These are phyloP conservation scores for Thalassiosira exigua DNA, from an alignment of 352 stramenopile genomes.

Conservation along the genomic window DNA sequence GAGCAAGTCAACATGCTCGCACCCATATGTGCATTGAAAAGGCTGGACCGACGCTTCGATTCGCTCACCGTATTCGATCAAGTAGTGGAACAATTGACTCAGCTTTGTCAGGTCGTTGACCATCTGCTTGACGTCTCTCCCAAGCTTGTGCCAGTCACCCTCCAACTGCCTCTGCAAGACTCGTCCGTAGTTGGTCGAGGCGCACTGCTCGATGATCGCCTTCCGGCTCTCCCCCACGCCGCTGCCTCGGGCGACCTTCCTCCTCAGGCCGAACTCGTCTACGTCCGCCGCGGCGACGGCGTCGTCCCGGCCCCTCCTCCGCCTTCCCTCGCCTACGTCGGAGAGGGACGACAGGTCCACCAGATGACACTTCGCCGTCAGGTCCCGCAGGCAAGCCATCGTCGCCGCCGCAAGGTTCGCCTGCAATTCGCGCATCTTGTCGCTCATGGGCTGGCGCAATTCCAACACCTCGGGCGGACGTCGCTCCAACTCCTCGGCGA, in stretches of 20 bases:
- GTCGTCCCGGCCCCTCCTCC: constrained; percentile 23
- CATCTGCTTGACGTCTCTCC: constrained; percentile 92
- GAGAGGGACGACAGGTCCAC: constrained; percentile 48
- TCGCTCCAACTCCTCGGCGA: constrained; percentile 89
- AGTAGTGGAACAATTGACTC: constrained; percentile 89
- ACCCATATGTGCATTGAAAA: constrained; percentile 57
- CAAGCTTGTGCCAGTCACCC: constrained; percentile 95
- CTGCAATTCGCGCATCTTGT: constrained; percentile 93
- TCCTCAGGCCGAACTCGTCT: not conserved
- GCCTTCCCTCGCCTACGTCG: constrained; percentile 4
- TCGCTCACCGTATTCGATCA: constrained; percentile 89
- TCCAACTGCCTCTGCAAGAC: constrained; percentile 91
- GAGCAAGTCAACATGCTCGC: too few relatives aligned
- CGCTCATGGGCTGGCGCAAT: constrained; percentile 91
- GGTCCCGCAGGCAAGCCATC: constrained; percentile 77
- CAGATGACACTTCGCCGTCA: constrained; percentile 81
- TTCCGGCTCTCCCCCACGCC: constrained; percentile 40
- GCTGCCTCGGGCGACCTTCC: too few relatives aligned
- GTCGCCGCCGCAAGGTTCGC: constrained; percentile 92
- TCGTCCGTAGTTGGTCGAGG: constrained; percentile 89
- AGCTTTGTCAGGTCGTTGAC: constrained; percentile 87
- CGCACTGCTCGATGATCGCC: constrained; percentile 92
- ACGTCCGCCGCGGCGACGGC: not conserved
- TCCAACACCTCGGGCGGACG: constrained; percentile 92
- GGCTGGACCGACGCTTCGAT: not conserved